Percentiles rank a stretch among this genome's conserved stretches.
These are phyloP conservation scores for Fibroporia radiculosa DNA, from an alignment of 768 basidiomycete genomes.

Conservation along the genomic window DNA sequence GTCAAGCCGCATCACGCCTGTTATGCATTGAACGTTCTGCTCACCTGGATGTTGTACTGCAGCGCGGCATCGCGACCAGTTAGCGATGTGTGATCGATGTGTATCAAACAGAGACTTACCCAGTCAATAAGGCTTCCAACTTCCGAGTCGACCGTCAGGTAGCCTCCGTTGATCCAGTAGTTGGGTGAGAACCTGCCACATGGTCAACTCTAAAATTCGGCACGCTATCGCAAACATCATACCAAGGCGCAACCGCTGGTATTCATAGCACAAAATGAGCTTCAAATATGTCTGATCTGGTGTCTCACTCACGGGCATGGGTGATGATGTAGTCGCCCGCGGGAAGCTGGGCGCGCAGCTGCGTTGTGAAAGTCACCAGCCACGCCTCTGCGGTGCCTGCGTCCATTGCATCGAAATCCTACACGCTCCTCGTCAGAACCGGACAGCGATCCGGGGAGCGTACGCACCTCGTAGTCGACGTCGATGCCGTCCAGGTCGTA, in stretches of 20 bases:
- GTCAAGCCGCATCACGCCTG: no score
- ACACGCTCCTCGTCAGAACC: background rate
- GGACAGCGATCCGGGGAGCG: background rate
- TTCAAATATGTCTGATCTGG: background rate
- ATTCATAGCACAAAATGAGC: no score
- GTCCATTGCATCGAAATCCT: constrained; percentile 60
- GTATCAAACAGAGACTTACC: constrained; percentile 19
- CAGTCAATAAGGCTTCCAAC: constrained; percentile 39
- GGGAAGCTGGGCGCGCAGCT: constrained; percentile 29
- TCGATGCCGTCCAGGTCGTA: constrained; percentile 47
- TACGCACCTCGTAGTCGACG: constrained; percentile 40
- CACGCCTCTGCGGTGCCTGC: constrained; percentile 43
- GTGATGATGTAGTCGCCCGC: constrained; percentile 28
- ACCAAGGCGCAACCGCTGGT: constrained; percentile 39
- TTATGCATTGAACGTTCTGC: no score
- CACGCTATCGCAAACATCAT: background rate
- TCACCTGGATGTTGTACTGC: constrained; percentile 37
- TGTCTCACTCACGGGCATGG: constrained; percentile 23
- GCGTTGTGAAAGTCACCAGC: constrained; percentile 30
- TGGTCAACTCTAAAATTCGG: background rate
- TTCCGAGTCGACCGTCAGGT: constrained; percentile 28
- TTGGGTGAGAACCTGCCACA: constrained; percentile 26
- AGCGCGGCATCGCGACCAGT: background rate
- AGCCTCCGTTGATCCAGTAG: constrained; percentile 33
- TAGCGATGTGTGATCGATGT: background rate